Conservation (phyloP, 129 eudicot genomes). For the Silybum marianum region DNA sequence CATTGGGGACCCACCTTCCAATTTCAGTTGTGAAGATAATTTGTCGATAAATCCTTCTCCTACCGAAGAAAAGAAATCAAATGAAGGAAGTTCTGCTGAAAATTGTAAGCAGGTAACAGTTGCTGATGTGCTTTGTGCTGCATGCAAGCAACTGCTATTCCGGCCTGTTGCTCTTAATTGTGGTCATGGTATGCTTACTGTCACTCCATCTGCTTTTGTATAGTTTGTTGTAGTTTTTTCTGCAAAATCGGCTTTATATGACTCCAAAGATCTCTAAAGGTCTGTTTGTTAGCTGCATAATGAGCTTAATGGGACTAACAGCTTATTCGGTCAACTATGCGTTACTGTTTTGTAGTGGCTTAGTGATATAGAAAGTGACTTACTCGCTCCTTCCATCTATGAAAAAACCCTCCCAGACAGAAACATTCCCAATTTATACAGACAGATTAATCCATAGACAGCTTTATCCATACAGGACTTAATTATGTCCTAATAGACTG, state of each 20-base stretch:
- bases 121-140: slow-evolving; percentile 58
- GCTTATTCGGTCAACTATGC: no score
- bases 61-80: slow-evolving; percentile 30
- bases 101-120: slow-evolving; percentile 43
- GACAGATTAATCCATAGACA: no score
- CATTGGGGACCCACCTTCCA: slow-evolving; percentile 19
- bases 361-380: no score
- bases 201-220: background rate
- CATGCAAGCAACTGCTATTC: slow-evolving; percentile 65
- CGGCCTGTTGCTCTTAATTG: slow-evolving; percentile 76
- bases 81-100: slow-evolving; percentile 22
- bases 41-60: slow-evolving; percentile 18
- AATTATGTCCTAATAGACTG: background rate
- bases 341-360: no score
- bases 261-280: background rate
- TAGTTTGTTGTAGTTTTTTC: background rate
- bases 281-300: no score
- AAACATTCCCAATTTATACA: no score
- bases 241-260: background rate
- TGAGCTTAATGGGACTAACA: no score
- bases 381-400: no score
- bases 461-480: no score
- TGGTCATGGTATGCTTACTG: slow-evolving; percentile 67
- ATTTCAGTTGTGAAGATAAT: slow-evolving; percentile 19
- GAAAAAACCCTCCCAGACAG: no score